These are phyloP conservation scores for Colletotrichum orbiculare DNA, from an alignment of 2,329 filamentous ascomycete species.

Conservation along the genomic window DNA sequence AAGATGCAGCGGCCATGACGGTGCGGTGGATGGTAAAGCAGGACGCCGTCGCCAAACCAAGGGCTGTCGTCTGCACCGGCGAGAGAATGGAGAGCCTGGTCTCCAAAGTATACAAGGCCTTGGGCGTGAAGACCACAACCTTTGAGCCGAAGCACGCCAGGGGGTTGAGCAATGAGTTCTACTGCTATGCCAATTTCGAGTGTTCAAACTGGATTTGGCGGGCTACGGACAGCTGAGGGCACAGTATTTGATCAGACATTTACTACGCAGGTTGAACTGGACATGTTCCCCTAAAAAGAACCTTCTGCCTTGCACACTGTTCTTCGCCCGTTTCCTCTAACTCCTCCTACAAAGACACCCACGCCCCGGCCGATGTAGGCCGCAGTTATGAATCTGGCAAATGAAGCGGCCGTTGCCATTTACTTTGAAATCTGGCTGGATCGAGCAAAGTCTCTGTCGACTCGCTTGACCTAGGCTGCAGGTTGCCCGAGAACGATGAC, in stretches of 20 bases:
- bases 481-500: constrained; percentile 61
- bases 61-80: constrained; percentile 78
- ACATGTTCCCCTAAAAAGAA: too few relatives aligned
- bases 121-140: constrained; percentile 72
- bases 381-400: too few relatives aligned
- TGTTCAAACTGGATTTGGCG: constrained; percentile 62
- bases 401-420: too few relatives aligned
- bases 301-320: too few relatives aligned
- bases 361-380: too few relatives aligned
- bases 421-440: too few relatives aligned
- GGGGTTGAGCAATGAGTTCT: constrained; percentile 83
- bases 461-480: not conserved
- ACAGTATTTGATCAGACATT: too few relatives aligned
- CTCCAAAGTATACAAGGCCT: constrained; percentile 72
- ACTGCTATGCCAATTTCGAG: constrained; percentile 83
- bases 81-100: constrained; percentile 78
- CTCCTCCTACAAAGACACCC: too few relatives aligned
- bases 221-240: constrained; percentile 33
- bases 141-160: constrained; percentile 77
- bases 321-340: too few relatives aligned
- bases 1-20: constrained; percentile 72
- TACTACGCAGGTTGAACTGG: too few relatives aligned
- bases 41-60: constrained; percentile 36
- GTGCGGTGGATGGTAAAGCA: constrained; percentile 76
- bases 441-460: not conserved